These are phyloP conservation scores for Paulownia fortunei DNA, from an alignment of 257 asterid genomes.

Conservation along the genomic window DNA sequence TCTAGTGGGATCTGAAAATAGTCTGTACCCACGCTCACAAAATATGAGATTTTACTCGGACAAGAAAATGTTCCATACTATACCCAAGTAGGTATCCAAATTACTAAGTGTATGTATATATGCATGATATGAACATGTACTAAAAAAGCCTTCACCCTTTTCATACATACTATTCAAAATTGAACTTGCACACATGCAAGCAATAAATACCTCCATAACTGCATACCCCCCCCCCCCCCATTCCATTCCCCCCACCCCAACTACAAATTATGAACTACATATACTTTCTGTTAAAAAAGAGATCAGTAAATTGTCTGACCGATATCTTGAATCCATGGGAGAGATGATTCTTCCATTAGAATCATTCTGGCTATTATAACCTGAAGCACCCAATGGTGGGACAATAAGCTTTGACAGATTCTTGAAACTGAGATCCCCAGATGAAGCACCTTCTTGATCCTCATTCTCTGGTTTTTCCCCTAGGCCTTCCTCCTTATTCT, in stretches of 20 bases:
- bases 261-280: neutral
- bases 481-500: neutral
- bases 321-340: slow-evolving; percentile 79
- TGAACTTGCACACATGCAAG: slow-evolving; percentile 27
- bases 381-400: slow-evolving; percentile 83
- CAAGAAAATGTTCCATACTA: too few relatives aligned
- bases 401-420: slow-evolving; percentile 74
- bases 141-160: neutral
- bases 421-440: slow-evolving; percentile 59
- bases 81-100: too few relatives aligned
- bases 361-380: slow-evolving; percentile 24
- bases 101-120: too few relatives aligned
- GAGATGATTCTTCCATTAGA: slow-evolving; percentile 51
- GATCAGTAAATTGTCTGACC: slow-evolving; percentile 39
- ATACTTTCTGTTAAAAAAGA: neutral
- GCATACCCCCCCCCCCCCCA: neutral
- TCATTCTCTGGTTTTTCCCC: neutral
- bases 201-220: neutral
- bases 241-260: neutral
- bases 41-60: too few relatives aligned
- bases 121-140: too few relatives aligned
- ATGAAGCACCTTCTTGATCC: slow-evolving; percentile 26
- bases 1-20: neutral
- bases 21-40: too few relatives aligned
- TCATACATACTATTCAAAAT: neutral